Evolutionary conservation across 176 grass and related monocot species (phyloP).

Genomic region (Oryza longistaminata): DNA sequence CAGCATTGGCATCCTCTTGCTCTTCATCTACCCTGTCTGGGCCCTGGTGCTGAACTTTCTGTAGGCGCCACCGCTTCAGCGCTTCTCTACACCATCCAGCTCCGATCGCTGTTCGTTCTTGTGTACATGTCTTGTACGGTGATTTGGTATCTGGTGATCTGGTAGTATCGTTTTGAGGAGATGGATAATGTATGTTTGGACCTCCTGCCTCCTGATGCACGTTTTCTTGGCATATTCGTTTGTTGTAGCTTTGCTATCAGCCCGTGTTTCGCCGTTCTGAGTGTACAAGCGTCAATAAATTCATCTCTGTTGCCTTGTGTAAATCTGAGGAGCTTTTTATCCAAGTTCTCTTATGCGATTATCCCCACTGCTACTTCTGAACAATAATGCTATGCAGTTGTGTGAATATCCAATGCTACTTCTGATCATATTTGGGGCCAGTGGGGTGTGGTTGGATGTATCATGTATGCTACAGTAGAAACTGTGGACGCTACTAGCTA

Average conservation of each 20-base stretch:
- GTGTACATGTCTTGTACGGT: neutral
- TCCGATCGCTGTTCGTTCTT: neutral
- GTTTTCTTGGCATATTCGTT: neutral
- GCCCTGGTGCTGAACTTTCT: constrained; percentile 43
- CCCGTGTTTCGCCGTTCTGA: neutral
- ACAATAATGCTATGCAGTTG: neutral
- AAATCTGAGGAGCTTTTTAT: neutral
- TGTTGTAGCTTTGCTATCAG: constrained; percentile 28
- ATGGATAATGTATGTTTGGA: neutral
- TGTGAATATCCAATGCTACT: neutral
- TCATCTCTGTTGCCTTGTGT: constrained; percentile 1
- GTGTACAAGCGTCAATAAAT: constrained; percentile 12
- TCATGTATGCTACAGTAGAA: neutral
- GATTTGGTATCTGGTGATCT: constrained; percentile 1
- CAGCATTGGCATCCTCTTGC: constrained; percentile 71
- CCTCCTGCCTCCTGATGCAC: constrained; percentile 4
- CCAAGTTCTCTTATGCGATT: neutral
- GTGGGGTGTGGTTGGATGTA: too few relatives aligned
- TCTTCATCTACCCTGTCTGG: constrained; percentile 91
- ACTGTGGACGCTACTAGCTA: neutral
- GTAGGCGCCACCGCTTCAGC: constrained; percentile 11
- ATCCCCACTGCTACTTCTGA: neutral
- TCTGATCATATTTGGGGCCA: neutral
- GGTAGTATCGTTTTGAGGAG: neutral
- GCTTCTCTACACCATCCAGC: neutral